Percentiles rank a stretch among this genome's conserved stretches.
Conservation (phyloP, 192 early-diverging fungal species). For the Chytriomyces sp. region DNA sequence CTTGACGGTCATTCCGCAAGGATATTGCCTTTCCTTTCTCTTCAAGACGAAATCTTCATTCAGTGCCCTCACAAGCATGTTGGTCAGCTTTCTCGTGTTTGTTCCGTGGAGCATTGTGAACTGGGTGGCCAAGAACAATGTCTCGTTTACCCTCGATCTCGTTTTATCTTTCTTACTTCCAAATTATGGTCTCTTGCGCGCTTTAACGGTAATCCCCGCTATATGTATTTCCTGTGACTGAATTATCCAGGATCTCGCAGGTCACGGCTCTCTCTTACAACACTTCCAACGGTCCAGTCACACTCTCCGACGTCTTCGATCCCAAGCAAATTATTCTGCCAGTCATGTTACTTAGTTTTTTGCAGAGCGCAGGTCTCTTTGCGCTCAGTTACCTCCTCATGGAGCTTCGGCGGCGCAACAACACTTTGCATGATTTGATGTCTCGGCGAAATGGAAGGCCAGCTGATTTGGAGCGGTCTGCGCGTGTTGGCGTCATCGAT, state of each 20-base stretch:
- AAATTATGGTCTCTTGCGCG: neutral
- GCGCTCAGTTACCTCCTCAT: neutral
- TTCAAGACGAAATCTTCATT: neutral
- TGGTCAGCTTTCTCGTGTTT: neutral
- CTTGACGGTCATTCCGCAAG: constrained; percentile 2
- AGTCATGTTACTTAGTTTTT: neutral
- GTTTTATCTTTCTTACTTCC: neutral
- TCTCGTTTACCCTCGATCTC: neutral
- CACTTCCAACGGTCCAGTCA: neutral
- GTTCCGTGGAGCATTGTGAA: constrained; percentile 4
- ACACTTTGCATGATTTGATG: constrained; percentile 1
- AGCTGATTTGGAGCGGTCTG: neutral
- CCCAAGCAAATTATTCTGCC: neutral
- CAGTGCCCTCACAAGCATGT: neutral
- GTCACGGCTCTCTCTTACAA: neutral
- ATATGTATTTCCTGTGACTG: neutral
- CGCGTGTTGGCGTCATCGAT: neutral
- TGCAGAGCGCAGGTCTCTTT: neutral
- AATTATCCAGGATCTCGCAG: neutral
- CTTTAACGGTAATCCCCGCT: neutral
- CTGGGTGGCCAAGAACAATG: neutral
- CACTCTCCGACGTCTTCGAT: neutral
- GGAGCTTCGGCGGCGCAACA: neutral
- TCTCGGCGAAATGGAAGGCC: neutral
- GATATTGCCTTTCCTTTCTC: neutral